These are phyloP conservation scores for Cystofilobasidium bisporidii DNA, from an alignment of 768 basidiomycete genomes.

Conservation along the genomic window DNA sequence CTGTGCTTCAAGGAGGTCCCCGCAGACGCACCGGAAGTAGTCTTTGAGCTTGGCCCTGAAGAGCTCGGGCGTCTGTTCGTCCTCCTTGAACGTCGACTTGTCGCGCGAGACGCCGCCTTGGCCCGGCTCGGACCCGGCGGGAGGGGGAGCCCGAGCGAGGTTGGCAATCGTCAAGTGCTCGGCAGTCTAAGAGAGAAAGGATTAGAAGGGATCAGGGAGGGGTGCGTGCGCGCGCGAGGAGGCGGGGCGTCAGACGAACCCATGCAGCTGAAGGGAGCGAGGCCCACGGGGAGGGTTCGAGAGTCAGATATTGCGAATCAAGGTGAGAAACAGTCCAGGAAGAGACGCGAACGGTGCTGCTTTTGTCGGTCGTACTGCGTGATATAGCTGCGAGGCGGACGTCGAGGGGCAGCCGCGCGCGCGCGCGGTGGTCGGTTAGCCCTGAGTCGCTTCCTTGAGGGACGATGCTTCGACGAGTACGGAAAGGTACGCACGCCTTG, in stretches of 20 bases:
- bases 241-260: not conserved
- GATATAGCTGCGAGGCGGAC: constrained; percentile 12
- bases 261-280: not conserved
- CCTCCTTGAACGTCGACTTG: constrained; percentile 73
- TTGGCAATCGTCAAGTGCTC: constrained; percentile 81
- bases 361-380: constrained; percentile 83
- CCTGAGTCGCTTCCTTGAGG: no score
- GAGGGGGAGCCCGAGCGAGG: constrained; percentile 40
- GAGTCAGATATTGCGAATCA: not conserved
- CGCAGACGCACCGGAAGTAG: constrained; percentile 40
- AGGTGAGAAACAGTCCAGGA: no score
- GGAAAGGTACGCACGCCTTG: constrained; percentile 25
- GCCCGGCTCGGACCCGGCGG: constrained; percentile 23
- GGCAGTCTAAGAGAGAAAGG: constrained; percentile 56
- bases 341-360: constrained; percentile 79
- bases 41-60: constrained; percentile 81
- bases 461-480: no score
- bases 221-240: not conserved
- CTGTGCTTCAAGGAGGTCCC: no score
- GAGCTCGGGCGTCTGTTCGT: constrained; percentile 58
- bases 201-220: not conserved
- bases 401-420: not conserved
- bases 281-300: not conserved
- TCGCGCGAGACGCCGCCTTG: constrained; percentile 50
- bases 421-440: no score